Conservation (phyloP, 2,329 filamentous ascomycete species). For the Aspergillus cejpii region DNA sequence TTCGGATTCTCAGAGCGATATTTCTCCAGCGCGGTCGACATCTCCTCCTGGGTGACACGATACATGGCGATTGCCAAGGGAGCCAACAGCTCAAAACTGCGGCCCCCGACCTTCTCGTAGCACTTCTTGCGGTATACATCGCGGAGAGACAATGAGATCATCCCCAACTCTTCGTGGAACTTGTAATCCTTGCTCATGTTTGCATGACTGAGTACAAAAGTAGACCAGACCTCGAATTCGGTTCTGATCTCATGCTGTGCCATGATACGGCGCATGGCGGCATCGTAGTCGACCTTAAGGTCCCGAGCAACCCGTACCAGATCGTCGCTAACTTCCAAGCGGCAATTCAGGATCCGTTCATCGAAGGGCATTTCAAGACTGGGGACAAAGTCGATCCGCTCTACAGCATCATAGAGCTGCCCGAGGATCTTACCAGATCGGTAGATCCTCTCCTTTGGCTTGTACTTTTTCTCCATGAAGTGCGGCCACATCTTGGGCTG, state of each 20-base stretch:
- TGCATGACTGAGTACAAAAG: slow-evolving; percentile 72
- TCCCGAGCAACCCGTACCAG: slow-evolving; percentile 54
- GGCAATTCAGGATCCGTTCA: slow-evolving; percentile 57
- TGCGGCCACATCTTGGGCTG: slow-evolving; percentile 67
- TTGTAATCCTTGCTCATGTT: slow-evolving; percentile 73
- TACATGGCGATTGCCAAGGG: slow-evolving; percentile 86
- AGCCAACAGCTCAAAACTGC: slow-evolving; percentile 54
- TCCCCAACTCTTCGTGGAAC: slow-evolving; percentile 72
- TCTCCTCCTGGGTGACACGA: slow-evolving; percentile 66
- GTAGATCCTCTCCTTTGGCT: slow-evolving; percentile 50
- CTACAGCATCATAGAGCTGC: slow-evolving; percentile 71
- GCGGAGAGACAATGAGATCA: slow-evolving; percentile 59
- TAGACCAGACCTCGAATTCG: slow-evolving; percentile 88
- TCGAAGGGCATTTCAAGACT: slow-evolving; percentile 71
- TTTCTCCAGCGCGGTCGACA: slow-evolving; percentile 53
- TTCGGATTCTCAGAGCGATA: slow-evolving; percentile 27
- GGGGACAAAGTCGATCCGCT: slow-evolving; percentile 62
- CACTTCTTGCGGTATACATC: slow-evolving; percentile 63
- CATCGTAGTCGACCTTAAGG: slow-evolving; percentile 74
- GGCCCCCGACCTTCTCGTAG: slow-evolving; percentile 56
- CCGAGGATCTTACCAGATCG: slow-evolving; percentile 67
- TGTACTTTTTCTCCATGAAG: slow-evolving; percentile 68
- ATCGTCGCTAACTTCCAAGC: slow-evolving; percentile 51
- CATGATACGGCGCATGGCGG: slow-evolving; percentile 69
- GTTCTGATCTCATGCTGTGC: slow-evolving; percentile 74